phyloP scores from a whole-genome alignment of 768 basidiomycete species.

The Melanogaster broomeanus region DNA sequence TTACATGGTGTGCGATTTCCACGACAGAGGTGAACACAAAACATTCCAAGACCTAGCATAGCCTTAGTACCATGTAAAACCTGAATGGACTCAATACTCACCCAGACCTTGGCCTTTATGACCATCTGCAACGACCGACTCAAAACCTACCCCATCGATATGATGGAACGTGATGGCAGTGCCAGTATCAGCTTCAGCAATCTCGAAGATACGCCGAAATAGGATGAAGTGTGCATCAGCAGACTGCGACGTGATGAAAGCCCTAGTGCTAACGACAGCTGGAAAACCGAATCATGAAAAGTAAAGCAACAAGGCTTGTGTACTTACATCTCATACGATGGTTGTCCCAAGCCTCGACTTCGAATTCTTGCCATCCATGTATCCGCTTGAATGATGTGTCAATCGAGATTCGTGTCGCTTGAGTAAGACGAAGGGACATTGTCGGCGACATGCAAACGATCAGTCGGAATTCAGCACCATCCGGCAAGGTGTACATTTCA shows the following conservation, averaged over 20 bases:
- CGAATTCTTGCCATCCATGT: constrained; percentile 17
- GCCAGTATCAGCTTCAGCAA: constrained; percentile 19
- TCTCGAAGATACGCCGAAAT: constrained; percentile 22
- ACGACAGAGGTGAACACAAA: constrained; percentile 4
- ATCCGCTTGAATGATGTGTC: constrained; percentile 19
- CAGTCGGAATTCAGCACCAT: constrained; percentile 7
- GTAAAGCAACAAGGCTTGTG: not conserved
- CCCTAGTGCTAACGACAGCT: constrained; percentile 20
- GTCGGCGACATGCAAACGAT: constrained; percentile 25
- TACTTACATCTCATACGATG: constrained; percentile 10
- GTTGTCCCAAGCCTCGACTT: constrained; percentile 16
- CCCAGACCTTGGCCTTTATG: constrained; percentile 23
- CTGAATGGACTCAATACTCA: not conserved
- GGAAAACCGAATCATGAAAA: not conserved
- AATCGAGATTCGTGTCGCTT: constrained; percentile 4
- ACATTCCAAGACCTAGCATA: constrained; percentile 15
- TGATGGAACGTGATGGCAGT: constrained; percentile 19
- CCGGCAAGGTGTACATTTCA: constrained; percentile 6
- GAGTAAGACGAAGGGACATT: constrained; percentile 19
- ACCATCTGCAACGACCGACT: constrained; percentile 22
- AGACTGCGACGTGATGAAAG: constrained; percentile 27
- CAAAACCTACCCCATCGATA: constrained; percentile 23
- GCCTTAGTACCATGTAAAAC: not conserved
- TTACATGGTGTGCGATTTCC: not conserved
- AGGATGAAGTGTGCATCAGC: constrained; percentile 26